Evolutionary conservation across 176 grass and related monocot genomes (phyloP), one percentile per base, ranked within the genome.

Genomic region (Poa pratensis): DNA sequence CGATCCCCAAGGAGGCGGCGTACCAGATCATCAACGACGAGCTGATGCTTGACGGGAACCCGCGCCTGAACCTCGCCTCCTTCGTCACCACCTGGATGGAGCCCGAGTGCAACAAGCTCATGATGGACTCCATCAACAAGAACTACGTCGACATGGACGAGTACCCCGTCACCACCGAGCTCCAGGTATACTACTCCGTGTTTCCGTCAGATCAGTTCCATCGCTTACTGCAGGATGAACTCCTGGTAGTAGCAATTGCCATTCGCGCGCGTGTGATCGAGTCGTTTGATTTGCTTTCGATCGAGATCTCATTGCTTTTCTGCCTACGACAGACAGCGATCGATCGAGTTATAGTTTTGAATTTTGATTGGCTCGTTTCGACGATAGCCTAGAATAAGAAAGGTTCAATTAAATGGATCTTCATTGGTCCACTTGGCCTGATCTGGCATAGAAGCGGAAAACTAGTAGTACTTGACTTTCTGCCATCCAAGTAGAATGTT

Each of bases 71-170:
- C 78, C 80, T 97, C 53, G 92, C 92, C 23, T 95, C 95, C 6
- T 97, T 97, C 84, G 95, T 97, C 66, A 97, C 95, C 74, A 97
- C 95, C 2, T 97, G 95, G 95, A 97, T 97, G 95, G 95, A 97
- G 73, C 90, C 95, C 30, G 95, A 97, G 88, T 97, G 95, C 75
- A 89, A 97, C 84, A 94, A 93, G 90, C 92, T 97, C 89, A 96
- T 93, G 83, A 82, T 85, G 86, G 86, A 81, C 49, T 81, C 90
- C 76, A 45, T 96, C 76, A 99, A 94, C 81, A 99, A 99, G 89
- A 99, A 99, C 90, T 99, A 99, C 63, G 96, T 99, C 88, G 96
- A 99, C 94, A 99, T 99, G 96, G 96, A 99, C 69, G 96, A 96
- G 88, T 99, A 99, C 79, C 96, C 96, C 0, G 96, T 99, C 84